Conservation (phyloP, 352 stramenopile species). For the Phytophthora brassicae region DNA sequence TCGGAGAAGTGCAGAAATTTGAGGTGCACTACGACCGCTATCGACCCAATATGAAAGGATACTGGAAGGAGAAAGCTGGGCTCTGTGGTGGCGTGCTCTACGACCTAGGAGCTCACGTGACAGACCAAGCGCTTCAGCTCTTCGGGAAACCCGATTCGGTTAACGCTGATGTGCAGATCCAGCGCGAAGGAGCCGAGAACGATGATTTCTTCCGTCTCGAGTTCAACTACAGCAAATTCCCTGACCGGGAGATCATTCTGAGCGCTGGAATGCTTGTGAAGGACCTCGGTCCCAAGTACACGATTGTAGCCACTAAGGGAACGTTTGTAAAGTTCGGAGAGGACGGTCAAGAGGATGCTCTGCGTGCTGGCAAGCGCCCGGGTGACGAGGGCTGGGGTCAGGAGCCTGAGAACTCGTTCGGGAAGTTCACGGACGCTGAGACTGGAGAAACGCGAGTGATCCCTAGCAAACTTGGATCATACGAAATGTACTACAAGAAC, state of each 20-base stretch:
- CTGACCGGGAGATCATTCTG: conserved; percentile 57
- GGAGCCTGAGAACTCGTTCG: conserved; percentile 48
- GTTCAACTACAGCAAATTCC: conserved; percentile 55
- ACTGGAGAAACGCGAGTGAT: conserved; percentile 31
- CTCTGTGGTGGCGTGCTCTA: conserved; percentile 68
- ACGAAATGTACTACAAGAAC: conserved; percentile 75
- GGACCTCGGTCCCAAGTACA: conserved; percentile 63
- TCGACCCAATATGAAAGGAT: conserved; percentile 67
- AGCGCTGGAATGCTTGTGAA: conserved; percentile 70
- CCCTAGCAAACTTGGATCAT: conserved; percentile 48
- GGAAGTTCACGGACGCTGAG: conserved; percentile 37
- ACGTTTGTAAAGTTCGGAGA: conserved; percentile 64
- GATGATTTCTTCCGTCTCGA: conserved; percentile 78
- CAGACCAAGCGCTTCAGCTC: conserved; percentile 68
- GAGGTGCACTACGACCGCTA: conserved; percentile 74
- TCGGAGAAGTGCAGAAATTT: conserved; percentile 59
- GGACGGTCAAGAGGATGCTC: conserved; percentile 61
- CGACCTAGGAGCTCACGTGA: conserved; percentile 67
- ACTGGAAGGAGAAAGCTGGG: conserved; percentile 74
- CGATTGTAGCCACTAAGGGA: conserved; percentile 56
- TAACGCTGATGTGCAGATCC: conserved; percentile 66
- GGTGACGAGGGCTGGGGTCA: conserved; percentile 52
- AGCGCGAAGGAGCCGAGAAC: conserved; percentile 62
- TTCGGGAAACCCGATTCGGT: conserved; percentile 58
- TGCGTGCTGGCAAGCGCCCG: conserved; percentile 55